Percentiles rank a stretch among this genome's conserved stretches.
These are phyloP conservation scores for Pseudogymnoascus sp. DNA, from an alignment of 2,329 filamentous ascomycete species.

Conservation along the genomic window DNA sequence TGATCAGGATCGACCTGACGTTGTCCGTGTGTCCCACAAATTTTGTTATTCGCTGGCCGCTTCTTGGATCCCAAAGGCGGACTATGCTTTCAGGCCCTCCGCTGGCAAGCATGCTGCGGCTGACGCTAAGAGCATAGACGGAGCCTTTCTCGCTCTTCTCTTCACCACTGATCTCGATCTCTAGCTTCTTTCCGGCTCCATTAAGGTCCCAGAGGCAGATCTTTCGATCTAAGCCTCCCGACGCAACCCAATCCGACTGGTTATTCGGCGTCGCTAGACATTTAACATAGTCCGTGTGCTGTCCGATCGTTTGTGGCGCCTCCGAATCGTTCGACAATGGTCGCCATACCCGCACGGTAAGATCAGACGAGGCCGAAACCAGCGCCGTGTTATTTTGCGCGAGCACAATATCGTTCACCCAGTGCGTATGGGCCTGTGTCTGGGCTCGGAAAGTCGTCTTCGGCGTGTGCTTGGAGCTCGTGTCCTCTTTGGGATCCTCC, in stretches of 20 bases:
- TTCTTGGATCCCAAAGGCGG: constrained; percentile 81
- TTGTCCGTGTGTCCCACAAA: constrained; percentile 96
- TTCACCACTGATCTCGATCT: constrained; percentile 78
- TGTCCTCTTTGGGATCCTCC: constrained; percentile 20
- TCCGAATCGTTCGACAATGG: constrained; percentile 59
- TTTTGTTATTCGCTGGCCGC: constrained; percentile 86
- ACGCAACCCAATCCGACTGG: constrained; percentile 78
- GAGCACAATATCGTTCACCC: constrained; percentile 69
- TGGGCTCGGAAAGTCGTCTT: constrained; percentile 52
- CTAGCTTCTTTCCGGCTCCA: constrained; percentile 75
- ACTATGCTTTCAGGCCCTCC: constrained; percentile 92
- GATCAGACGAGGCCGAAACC: constrained; percentile 66
- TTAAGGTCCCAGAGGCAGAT: constrained; percentile 91
- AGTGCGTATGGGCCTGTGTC: constrained; percentile 68
- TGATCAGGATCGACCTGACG: constrained; percentile 83
- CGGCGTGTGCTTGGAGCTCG: constrained; percentile 35
- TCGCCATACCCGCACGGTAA: constrained; percentile 70
- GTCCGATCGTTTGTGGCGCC: constrained; percentile 73
- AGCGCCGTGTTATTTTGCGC: constrained; percentile 58
- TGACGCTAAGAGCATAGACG: constrained; percentile 81
- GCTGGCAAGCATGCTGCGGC: constrained; percentile 74
- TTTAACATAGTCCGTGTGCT: constrained; percentile 95
- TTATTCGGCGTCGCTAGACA: constrained; percentile 72
- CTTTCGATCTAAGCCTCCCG: constrained; percentile 85
- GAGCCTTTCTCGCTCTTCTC: constrained; percentile 86